These are phyloP conservation scores for Phytophthora brassicae DNA, from an alignment of 352 stramenopile species.

Conservation along the genomic window DNA sequence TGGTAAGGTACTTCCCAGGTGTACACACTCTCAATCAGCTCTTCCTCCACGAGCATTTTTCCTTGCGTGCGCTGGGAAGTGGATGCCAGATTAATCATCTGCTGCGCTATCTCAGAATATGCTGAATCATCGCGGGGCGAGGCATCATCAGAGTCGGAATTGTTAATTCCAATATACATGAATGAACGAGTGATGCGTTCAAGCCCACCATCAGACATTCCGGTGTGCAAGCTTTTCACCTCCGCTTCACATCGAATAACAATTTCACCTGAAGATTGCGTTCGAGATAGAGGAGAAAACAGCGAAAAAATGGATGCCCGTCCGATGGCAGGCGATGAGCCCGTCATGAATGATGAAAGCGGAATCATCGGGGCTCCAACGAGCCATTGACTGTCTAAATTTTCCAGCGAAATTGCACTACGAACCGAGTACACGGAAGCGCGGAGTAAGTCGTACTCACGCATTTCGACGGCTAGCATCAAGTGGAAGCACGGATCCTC, in stretches of 20 bases:
- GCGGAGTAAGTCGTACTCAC: constrained; percentile 49
- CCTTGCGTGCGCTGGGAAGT: constrained; percentile 44
- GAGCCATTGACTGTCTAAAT: constrained; percentile 76
- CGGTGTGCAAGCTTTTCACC: constrained; percentile 43
- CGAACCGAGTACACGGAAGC: constrained; percentile 73
- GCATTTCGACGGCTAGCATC: constrained; percentile 72
- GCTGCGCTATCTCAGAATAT: constrained; percentile 42
- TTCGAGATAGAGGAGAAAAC: constrained; percentile 66
- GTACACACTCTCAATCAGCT: constrained; percentile 87
- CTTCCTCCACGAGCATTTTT: constrained; percentile 85
- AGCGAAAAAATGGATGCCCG: constrained; percentile 56
- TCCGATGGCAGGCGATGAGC: constrained; percentile 23
- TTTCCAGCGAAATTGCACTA: constrained; percentile 50
- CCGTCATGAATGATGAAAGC: constrained; percentile 51
- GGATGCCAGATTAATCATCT: constrained; percentile 43
- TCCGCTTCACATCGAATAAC: constrained; percentile 76
- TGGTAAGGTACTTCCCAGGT: constrained; percentile 88
- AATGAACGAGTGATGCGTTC: constrained; percentile 80
- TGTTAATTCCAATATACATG: constrained; percentile 64
- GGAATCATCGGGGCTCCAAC: constrained; percentile 63
- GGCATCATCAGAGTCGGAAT: constrained; percentile 7
- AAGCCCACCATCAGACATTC: constrained; percentile 38
- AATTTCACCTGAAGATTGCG: constrained; percentile 67
- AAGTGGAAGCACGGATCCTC: constrained; percentile 78
- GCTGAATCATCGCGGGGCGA: constrained; percentile 7